A percentile compares a stretch with the other conserved stretches of the same genome.
Evolutionary conservation across 1,284 basidiomycete species (phyloP).

Genomic region (Pseudozyma sp.): DNA sequence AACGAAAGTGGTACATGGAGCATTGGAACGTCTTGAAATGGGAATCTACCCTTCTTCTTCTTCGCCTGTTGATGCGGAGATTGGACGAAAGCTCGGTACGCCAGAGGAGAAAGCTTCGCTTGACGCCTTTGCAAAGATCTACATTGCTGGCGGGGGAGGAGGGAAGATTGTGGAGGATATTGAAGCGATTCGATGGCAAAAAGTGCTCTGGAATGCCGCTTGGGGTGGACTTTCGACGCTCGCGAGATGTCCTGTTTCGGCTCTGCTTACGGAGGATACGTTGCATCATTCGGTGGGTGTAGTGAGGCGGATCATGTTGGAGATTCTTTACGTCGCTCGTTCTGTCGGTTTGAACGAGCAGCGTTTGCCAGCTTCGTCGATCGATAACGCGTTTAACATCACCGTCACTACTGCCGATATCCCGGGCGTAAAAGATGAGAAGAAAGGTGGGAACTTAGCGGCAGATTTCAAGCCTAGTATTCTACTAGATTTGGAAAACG

Average conservation of each 20-base stretch:
- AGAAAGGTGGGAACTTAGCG: conserved; percentile 17
- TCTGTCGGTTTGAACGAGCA: conserved; percentile 59
- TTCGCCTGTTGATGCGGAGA: neutral
- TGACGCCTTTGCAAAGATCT: conserved; percentile 66
- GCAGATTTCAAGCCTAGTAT: conserved; percentile 61
- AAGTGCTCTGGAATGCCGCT: conserved; percentile 67
- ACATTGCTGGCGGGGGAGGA: conserved; percentile 69
- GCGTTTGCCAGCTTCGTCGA: conserved; percentile 38
- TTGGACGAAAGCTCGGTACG: neutral
- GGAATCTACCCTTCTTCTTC: conserved; percentile 60
- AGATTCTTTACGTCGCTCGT: conserved; percentile 70
- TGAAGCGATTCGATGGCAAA: conserved; percentile 72
- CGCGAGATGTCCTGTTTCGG: conserved; percentile 70
- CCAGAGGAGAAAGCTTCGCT: conserved; percentile 62
- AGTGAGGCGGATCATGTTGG: conserved; percentile 69
- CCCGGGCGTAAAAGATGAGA: neutral
- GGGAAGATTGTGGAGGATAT: conserved; percentile 70
- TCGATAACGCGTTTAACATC: conserved; percentile 54
- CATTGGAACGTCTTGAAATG: conserved; percentile 68
- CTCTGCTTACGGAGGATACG: conserved; percentile 65
- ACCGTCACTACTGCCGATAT: conserved; percentile 38
- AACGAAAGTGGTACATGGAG: conserved; percentile 50
- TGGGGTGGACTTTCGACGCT: conserved; percentile 70
- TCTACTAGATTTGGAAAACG: conserved; percentile 60
- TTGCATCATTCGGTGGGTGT: conserved; percentile 69